Conservation (phyloP, 225 moss, liverwort and hornwort genomes). For the Sphagnum tenellum region DNA sequence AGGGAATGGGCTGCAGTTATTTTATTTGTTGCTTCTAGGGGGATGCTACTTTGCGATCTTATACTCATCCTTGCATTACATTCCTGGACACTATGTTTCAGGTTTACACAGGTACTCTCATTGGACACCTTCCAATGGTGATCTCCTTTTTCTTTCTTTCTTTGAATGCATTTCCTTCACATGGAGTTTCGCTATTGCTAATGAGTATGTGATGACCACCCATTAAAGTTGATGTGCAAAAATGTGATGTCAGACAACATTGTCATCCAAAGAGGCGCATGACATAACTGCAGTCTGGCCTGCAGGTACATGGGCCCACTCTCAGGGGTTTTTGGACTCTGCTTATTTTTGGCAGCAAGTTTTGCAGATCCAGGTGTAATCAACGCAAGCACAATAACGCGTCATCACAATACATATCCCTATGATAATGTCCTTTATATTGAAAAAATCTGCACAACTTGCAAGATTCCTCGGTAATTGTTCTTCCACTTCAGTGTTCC, state of each 20-base stretch:
- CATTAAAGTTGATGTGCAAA: background rate
- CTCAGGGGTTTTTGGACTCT: slow-evolving; percentile 48
- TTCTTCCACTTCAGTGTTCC: background rate
- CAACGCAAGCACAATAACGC: slow-evolving; percentile 36
- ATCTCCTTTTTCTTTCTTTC: too few species aligned
- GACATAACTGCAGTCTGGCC: background rate
- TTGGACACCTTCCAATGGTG: too few species aligned
- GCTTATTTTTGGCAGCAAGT: slow-evolving; percentile 78
- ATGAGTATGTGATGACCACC: background rate
- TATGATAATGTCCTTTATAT: slow-evolving; percentile 76
- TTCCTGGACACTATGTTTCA: slow-evolving; percentile 74
- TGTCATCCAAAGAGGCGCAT: background rate
- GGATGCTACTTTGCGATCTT: slow-evolving; percentile 76
- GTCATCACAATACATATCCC: slow-evolving; percentile 47
- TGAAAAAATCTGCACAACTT: slow-evolving; percentile 67
- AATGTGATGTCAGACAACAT: background rate
- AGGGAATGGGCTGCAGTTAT: slow-evolving; percentile 43
- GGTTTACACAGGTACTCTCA: slow-evolving; percentile 61
- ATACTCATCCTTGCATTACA: slow-evolving; percentile 68
- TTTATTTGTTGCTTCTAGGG: slow-evolving; percentile 70
- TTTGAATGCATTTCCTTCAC: background rate
- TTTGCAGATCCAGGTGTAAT: slow-evolving; percentile 81
- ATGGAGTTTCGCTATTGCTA: background rate
- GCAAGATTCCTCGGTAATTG: slow-evolving; percentile 64
- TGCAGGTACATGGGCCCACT: slow-evolving; percentile 71